A percentile compares a stretch with the other conserved stretches of the same genome.
Conservation (phyloP, 345 rosid species). For the Conringia planisiliqua region DNA sequence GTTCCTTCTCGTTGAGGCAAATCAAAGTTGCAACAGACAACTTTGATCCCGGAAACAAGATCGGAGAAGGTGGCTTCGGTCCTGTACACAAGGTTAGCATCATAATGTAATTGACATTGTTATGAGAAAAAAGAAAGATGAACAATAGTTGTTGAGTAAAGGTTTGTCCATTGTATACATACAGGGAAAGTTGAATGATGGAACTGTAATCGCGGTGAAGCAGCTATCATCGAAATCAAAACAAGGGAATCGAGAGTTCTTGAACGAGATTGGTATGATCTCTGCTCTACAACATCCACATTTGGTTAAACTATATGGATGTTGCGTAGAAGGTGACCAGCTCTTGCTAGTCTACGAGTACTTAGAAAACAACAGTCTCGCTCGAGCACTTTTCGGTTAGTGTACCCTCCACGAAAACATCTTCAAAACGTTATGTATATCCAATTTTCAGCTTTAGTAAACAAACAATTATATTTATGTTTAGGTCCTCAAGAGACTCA, state of each 20-base stretch:
- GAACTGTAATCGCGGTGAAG: slow-evolving; percentile 54
- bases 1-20: slow-evolving; percentile 48
- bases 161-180: neutral
- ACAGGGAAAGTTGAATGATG: slow-evolving; percentile 52
- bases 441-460: neutral
- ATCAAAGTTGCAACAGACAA: slow-evolving; percentile 51
- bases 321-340: slow-evolving; percentile 54
- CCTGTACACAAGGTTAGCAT: slow-evolving; percentile 57
- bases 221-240: slow-evolving; percentile 50
- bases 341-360: slow-evolving; percentile 55
- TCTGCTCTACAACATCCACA: slow-evolving; percentile 60
- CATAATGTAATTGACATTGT: neutral
- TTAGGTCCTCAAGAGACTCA: slow-evolving; percentile 35
- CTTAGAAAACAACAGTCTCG: slow-evolving; percentile 55
- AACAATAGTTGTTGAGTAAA: neutral
- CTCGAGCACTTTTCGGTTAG: slow-evolving; percentile 47
- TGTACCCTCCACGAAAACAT: neutral
- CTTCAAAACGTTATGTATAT: neutral
- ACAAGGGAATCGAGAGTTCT: slow-evolving; percentile 60
- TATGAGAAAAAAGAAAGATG: neutral
- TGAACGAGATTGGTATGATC: slow-evolving; percentile 59
- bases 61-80: slow-evolving; percentile 77
- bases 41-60: slow-evolving; percentile 49
- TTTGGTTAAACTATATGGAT: slow-evolving; percentile 56
- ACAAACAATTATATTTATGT: neutral